Base-by-base conservation (phyloP, 768 basidiomycete genomes). In the Suillus paluster region DNA sequence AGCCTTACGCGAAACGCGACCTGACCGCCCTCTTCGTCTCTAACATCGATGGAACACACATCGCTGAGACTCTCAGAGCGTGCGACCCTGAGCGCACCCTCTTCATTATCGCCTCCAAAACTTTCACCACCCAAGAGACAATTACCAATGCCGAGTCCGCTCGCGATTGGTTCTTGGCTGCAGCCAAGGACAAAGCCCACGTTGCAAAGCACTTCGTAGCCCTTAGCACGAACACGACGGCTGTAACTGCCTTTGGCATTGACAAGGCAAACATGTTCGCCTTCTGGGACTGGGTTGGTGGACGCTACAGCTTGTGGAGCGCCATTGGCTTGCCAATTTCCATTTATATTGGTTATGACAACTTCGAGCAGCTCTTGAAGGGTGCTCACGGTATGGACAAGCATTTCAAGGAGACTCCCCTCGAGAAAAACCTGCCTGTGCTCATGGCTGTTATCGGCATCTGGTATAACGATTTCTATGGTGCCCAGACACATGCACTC, bases 261-360 rank as follows among this genome's bases (percentile, higher is more conserved):
- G 82, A 90, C 50, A 76, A 88, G 63, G 84, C 84, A 67, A 98
- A 98, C 81, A 99, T 99, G 96, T 99, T 99, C 87, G 89, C 91
- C 73, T 99, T 99, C 87, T 99, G 97, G 97, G 97, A 99, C 78
- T 99, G 97, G 97, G 97, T 99, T 65, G 97, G 97, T 64, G 97
- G 97, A 30, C 87, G 97, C 65, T 99, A 99, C 85, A 95, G 92
- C 69, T 83, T 99, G 66, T 99, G 97, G 97, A 95, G 94, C 64
- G 97, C 97, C 34, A 98, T 99, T 68, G 97, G 97, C 62, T 83
- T 99, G 62, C 92, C 93, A 49, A 99, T 99, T 77, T 92, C 93
- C 42, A 81, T 99, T 56, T 90, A 88, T 50, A 92, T 99, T 69
- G 97, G 97, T 4, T 97, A 87, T 73, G 92, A 97, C 41, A 92